Percentiles rank a stretch among this genome's conserved stretches.
Evolutionary conservation across 345 rosid genomes (phyloP).

Genomic region (Eucalyptus caleyi): DNA sequence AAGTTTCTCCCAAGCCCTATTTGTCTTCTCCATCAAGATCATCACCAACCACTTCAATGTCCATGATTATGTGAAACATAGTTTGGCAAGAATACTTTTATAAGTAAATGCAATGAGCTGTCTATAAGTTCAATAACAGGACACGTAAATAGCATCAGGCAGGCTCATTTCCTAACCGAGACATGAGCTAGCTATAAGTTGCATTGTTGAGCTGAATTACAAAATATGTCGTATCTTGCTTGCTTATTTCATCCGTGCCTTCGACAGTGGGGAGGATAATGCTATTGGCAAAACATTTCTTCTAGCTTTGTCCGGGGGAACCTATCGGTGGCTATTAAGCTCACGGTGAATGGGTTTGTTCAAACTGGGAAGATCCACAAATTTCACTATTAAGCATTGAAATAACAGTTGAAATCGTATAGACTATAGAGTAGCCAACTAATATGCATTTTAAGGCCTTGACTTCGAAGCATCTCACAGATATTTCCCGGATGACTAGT

Average conservation of each 20-base stretch:
- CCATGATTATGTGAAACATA: not conserved
- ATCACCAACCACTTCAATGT: not conserved
- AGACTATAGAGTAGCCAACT: not conserved
- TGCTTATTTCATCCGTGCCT: not conserved
- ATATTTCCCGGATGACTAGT: not conserved
- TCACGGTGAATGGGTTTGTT: not conserved
- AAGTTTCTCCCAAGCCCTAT: not conserved
- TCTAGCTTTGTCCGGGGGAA: not conserved
- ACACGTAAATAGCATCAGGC: not conserved
- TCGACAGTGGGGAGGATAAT: not conserved
- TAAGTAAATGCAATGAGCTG: not conserved
- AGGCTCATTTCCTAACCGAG: not conserved
- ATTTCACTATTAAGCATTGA: constrained; percentile 6
- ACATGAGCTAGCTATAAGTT: not conserved
- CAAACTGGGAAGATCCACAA: not conserved
- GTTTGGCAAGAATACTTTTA: not conserved
- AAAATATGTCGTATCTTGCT: too few relatives aligned
- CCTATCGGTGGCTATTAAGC: not conserved
- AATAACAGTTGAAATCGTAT: not conserved
- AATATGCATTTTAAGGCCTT: not conserved
- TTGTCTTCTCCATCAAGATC: not conserved
- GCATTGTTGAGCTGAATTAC: not conserved
- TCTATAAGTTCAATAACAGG: not conserved
- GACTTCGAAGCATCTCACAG: not conserved
- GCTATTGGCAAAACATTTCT: not conserved